These are phyloP conservation scores for Passalora sequoiae DNA, from an alignment of 2,329 filamentous ascomycete species.

Conservation along the genomic window DNA sequence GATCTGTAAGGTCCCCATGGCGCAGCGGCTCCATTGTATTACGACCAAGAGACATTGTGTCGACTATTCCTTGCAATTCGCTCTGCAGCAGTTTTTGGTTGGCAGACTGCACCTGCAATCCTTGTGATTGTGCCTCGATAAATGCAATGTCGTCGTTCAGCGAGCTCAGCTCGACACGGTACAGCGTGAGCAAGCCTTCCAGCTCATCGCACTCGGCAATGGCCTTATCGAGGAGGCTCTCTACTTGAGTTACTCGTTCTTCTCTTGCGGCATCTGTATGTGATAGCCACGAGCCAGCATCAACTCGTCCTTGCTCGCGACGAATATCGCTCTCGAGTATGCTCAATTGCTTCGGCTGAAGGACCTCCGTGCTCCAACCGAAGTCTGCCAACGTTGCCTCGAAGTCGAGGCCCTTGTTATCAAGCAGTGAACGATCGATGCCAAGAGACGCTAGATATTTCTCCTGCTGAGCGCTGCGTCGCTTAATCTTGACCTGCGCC, in stretches of 20 bases:
- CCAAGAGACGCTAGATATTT: conserved; percentile 74
- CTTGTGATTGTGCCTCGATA: conserved; percentile 95
- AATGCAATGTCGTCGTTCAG: conserved; percentile 93
- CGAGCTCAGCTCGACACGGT: conserved; percentile 89
- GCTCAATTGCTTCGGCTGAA: conserved; percentile 70
- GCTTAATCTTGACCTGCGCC: conserved; percentile 40
- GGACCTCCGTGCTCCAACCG: conserved; percentile 76
- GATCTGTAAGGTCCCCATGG: conserved; percentile 65
- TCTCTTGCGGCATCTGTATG: conserved; percentile 74
- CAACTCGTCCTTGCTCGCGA: conserved; percentile 80
- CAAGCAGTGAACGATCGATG: conserved; percentile 70
- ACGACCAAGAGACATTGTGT: conserved; percentile 81
- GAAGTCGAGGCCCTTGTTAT: conserved; percentile 72
- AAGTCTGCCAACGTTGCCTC: conserved; percentile 78
- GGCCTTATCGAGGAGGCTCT: conserved; percentile 78
- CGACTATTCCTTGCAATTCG: conserved; percentile 81
- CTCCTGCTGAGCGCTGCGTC: conserved; percentile 66
- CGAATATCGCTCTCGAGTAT: conserved; percentile 78
- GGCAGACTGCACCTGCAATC: conserved; percentile 91
- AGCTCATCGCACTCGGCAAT: conserved; percentile 94
- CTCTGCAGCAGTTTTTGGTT: conserved; percentile 92
- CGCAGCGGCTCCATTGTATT: conserved; percentile 69
- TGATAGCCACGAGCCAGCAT: conserved; percentile 87
- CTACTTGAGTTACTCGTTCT: conserved; percentile 80
- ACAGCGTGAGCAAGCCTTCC: conserved; percentile 87